Evolutionary conservation across 352 stramenopile genomes (phyloP).

Genomic region (Elongisporangium anandrum): DNA sequence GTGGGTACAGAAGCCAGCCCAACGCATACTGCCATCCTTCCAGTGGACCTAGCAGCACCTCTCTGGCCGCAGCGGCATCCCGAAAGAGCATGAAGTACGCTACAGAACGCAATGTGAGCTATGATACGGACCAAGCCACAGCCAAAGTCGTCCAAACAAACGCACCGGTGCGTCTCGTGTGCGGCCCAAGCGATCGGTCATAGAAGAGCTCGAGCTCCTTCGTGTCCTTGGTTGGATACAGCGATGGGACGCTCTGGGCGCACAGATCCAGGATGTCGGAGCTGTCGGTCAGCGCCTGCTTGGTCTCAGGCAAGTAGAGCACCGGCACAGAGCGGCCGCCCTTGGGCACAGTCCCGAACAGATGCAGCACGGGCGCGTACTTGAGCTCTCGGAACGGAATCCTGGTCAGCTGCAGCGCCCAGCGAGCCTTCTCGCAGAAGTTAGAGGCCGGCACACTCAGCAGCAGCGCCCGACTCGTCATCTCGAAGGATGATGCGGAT

Average conservation of each 20-base stretch:
- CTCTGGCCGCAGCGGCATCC: slow-evolving; percentile 8
- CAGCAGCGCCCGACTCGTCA: no score
- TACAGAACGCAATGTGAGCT: neutral
- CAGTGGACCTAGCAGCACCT: slow-evolving; percentile 14
- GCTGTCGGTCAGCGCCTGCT: slow-evolving; percentile 29
- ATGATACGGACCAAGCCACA: no score
- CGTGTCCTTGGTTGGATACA: slow-evolving; percentile 29
- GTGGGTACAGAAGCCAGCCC: slow-evolving; percentile 17
- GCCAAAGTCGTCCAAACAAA: no score
- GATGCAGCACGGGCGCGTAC: slow-evolving; percentile 38
- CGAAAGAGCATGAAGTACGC: slow-evolving; percentile 34
- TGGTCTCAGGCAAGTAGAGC: slow-evolving; percentile 15
- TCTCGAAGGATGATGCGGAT: no score
- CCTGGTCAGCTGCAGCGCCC: slow-evolving; percentile 35
- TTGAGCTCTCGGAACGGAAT: slow-evolving; percentile 41
- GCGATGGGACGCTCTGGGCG: slow-evolving; percentile 17
- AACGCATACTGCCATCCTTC: slow-evolving; percentile 10
- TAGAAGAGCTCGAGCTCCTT: slow-evolving; percentile 40
- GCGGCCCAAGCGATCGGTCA: slow-evolving; percentile 32
- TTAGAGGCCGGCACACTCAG: slow-evolving; percentile 28
- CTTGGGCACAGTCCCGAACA: slow-evolving; percentile 32
- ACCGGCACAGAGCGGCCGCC: slow-evolving; percentile 45
- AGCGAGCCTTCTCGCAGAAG: slow-evolving; percentile 59
- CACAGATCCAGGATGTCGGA: slow-evolving; percentile 42
- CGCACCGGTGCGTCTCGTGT: neutral